Evolutionary conservation across 2,329 filamentous ascomycete species (phyloP).

Genomic region (Macrophomina tecta): DNA sequence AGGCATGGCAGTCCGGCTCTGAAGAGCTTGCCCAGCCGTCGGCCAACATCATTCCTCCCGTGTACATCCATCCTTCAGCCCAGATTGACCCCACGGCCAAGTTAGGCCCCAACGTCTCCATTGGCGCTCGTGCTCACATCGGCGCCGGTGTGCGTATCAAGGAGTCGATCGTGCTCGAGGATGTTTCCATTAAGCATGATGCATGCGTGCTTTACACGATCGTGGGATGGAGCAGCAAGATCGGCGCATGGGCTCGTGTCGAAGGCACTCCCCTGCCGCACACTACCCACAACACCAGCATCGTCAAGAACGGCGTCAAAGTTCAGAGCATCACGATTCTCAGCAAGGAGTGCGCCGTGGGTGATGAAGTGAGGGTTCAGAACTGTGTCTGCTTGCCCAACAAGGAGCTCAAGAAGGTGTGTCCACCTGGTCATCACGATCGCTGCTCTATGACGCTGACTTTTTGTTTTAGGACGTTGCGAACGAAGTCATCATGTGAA

Average conservation of each 20-base stretch:
- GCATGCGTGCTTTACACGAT: constrained; percentile 95
- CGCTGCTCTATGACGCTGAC: constrained; percentile 7
- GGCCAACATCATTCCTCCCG: constrained; percentile 85
- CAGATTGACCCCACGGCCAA: constrained; percentile 93
- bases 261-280: constrained; percentile 91
- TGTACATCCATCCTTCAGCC: constrained; percentile 93
- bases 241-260: constrained; percentile 97
- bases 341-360: constrained; percentile 93
- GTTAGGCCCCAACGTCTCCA: constrained; percentile 94
- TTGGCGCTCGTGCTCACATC: constrained; percentile 85
- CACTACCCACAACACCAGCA: constrained; percentile 87
- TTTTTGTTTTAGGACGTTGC: constrained; percentile 71
- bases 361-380: constrained; percentile 93
- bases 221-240: constrained; percentile 93
- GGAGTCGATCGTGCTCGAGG: constrained; percentile 94
- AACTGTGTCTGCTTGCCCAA: constrained; percentile 98
- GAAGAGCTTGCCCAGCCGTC: constrained; percentile 83
- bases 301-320: constrained; percentile 97
- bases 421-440: constrained; percentile 44
- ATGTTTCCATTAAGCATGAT: constrained; percentile 94
- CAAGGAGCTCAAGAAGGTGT: constrained; percentile 95
- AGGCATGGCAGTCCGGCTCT: constrained; percentile 84
- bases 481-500: constrained; percentile 90
- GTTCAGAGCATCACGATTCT: constrained; percentile 98
- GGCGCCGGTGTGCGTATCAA: constrained; percentile 91